phyloP scores from a whole-genome alignment of 2,329 filamentous ascomycete species.

The Fusarium hainanense region DNA sequence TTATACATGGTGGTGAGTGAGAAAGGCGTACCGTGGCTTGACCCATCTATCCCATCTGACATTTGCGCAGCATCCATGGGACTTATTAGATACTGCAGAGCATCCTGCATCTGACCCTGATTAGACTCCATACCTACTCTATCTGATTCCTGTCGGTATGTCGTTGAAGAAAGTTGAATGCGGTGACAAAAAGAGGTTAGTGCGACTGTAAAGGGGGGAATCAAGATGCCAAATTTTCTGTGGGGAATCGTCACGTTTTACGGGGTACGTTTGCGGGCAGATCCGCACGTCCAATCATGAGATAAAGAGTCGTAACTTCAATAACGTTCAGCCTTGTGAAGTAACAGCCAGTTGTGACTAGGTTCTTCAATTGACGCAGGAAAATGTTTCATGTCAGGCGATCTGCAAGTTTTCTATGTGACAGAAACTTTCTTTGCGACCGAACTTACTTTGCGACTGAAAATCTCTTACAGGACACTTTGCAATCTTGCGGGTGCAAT shows the following conservation, averaged over 20 bases:
- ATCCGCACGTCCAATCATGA: background rate
- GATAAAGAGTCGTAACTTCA: background rate
- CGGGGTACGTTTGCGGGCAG: background rate
- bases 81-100: background rate
- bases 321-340: background rate
- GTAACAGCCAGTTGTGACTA: background rate
- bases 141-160: background rate
- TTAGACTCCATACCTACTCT: background rate
- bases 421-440: background rate
- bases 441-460: rapidly evolving
- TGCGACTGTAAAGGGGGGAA: constrained; percentile 12
- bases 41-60: constrained; percentile 15
- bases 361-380: background rate
- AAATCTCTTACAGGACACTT: no score
- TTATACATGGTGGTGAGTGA: rapidly evolving
- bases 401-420: background rate
- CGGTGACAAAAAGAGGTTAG: constrained; percentile 27
- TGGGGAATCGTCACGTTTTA: background rate
- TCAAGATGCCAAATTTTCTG: constrained; percentile 19
- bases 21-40: constrained; percentile 14
- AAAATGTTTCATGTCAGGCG: background rate
- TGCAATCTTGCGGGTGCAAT: no score
- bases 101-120: background rate
- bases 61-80: background rate
- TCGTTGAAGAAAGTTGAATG: constrained; percentile 6